phyloP scores from a whole-genome alignment of 805 yeast genomes.

The Candida koratica region DNA sequence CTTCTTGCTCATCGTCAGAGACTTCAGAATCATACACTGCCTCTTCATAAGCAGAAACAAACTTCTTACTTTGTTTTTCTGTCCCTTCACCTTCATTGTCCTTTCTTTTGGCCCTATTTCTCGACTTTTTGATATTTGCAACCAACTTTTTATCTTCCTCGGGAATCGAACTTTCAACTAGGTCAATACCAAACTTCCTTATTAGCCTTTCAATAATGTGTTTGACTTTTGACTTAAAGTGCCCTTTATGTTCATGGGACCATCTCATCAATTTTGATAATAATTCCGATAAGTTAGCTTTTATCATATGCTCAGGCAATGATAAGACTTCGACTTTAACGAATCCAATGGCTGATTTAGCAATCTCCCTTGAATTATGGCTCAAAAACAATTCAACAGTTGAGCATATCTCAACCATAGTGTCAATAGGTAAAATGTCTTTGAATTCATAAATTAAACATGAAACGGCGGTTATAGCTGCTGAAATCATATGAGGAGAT shows the following conservation, averaged over 20 bases:
- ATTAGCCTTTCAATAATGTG: conserved; percentile 89
- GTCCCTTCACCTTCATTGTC: conserved; percentile 36
- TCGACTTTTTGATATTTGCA: conserved; percentile 78
- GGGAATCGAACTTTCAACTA: conserved; percentile 80
- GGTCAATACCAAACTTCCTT: conserved; percentile 86
- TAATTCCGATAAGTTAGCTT: conserved; percentile 60
- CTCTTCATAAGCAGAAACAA: conserved; percentile 86
- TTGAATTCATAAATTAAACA: conserved; percentile 85
- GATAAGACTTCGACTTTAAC: conserved; percentile 84
- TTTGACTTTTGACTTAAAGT: conserved; percentile 87
- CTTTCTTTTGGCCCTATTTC: conserved; percentile 80
- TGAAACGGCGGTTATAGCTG: conserved; percentile 82
- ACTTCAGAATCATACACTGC: conserved; percentile 74
- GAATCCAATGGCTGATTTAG: conserved; percentile 90
- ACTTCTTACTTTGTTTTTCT: conserved; percentile 41
- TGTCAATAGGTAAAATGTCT: conserved; percentile 53
- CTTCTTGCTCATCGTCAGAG: conserved; percentile 55
- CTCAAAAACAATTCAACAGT: conserved; percentile 89
- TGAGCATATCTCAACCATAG: conserved; percentile 70
- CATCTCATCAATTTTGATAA: conserved; percentile 76
- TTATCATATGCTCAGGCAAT: conserved; percentile 73
- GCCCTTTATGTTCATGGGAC: conserved; percentile 95
- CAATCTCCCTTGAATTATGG: conserved; percentile 88
- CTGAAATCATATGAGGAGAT: conserved; percentile 93
- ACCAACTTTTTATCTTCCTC: conserved; percentile 83